phyloP scores from a whole-genome alignment of 2,329 filamentous ascomycete genomes.

The Paracamarosporium sp. region DNA sequence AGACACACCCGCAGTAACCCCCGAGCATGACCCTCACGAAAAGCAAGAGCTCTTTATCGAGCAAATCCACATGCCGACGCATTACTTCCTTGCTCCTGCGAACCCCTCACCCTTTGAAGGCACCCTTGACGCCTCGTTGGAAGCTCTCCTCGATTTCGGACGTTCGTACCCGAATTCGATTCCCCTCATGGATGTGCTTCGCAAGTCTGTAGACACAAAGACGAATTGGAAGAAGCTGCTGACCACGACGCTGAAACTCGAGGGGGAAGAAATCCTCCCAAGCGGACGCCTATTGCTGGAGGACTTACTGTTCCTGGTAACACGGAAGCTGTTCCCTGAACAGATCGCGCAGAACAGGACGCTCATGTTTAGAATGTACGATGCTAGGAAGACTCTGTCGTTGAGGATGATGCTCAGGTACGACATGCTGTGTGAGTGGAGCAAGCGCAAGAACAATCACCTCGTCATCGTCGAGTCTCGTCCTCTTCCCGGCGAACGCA shows the following conservation, averaged over 20 bases:
- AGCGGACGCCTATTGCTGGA: conserved; percentile 19
- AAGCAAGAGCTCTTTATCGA: neutral
- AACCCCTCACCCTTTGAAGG: conserved; percentile 31
- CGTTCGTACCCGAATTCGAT: neutral
- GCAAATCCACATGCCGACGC: conserved; percentile 6
- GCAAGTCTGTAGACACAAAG: neutral
- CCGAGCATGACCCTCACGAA: neutral
- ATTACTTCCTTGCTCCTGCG: conserved; percentile 27
- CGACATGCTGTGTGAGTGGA: conserved; percentile 36
- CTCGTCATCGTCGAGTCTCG: conserved; percentile 12
- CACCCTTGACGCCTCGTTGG: conserved; percentile 27
- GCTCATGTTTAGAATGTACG: conserved; percentile 26
- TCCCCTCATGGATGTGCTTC: conserved; percentile 13
- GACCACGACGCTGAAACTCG: neutral
- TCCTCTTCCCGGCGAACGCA: neutral
- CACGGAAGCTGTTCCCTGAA: conserved; percentile 33
- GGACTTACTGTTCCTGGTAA: conserved; percentile 30
- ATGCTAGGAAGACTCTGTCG: conserved; percentile 22
- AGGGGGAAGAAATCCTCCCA: rapidly evolving
- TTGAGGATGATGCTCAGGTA: conserved; percentile 31
- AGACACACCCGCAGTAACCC: neutral
- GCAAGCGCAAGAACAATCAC: conserved; percentile 10
- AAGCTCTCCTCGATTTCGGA: conserved; percentile 26
- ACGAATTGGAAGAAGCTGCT: conserved; percentile 24
- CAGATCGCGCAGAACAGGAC: conserved; percentile 32